phyloP scores from a whole-genome alignment of 1,284 basidiomycete genomes.

The Heterobasidion parviporum region DNA sequence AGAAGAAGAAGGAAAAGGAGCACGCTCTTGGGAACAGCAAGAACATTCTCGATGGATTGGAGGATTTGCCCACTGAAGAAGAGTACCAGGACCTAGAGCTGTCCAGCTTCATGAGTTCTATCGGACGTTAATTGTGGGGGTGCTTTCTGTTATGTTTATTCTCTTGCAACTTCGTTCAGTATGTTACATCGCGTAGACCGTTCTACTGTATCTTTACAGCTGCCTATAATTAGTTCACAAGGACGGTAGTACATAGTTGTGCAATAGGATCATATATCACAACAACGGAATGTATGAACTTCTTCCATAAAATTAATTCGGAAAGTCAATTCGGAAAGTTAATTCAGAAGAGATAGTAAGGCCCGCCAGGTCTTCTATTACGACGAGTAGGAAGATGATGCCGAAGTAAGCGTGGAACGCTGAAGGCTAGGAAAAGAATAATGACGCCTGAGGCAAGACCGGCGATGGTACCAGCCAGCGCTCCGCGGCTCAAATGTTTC shows the following conservation, averaged over 20 bases:
- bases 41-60: slow-evolving; percentile 77
- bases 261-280: slow-evolving; percentile 1
- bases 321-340: not conserved
- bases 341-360: slow-evolving; percentile 16
- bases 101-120: slow-evolving; percentile 76
- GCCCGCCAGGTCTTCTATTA: slow-evolving; percentile 10
- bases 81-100: slow-evolving; percentile 85
- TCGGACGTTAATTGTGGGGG: slow-evolving; percentile 29
- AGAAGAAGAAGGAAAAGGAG: slow-evolving; percentile 48
- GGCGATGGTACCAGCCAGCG: slow-evolving; percentile 17
- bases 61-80: slow-evolving; percentile 83
- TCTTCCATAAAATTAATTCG: not conserved
- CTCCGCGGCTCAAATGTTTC: slow-evolving; percentile 15
- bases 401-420: slow-evolving; percentile 14
- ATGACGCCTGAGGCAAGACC: slow-evolving; percentile 15
- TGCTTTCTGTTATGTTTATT: slow-evolving; percentile 14
- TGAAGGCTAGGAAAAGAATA: slow-evolving; percentile 16
- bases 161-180: slow-evolving; percentile 7
- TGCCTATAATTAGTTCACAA: slow-evolving; percentile 6
- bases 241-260: slow-evolving; percentile 7
- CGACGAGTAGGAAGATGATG: slow-evolving; percentile 7
- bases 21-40: slow-evolving; percentile 52
- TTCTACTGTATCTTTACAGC: not conserved
- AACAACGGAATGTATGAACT: not conserved
- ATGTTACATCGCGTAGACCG: slow-evolving; percentile 9